phyloP scores from a whole-genome alignment of 139 green algal genomes.

The Microglena sp. region DNA sequence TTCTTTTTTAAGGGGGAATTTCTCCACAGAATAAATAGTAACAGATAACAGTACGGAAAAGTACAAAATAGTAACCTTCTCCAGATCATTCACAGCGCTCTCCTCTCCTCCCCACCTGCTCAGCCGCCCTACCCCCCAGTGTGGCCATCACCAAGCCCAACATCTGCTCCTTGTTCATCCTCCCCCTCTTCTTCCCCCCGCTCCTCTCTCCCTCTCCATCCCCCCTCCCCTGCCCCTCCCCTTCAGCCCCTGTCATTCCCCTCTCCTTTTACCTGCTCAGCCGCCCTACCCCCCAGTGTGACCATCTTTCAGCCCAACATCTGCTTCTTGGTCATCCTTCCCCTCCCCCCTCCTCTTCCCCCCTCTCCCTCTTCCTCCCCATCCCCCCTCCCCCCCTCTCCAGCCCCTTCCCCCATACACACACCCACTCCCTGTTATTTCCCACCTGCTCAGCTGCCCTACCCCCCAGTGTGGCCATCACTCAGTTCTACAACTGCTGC shows the following conservation, averaged over 20 bases:
- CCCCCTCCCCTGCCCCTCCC: too few relatives aligned
- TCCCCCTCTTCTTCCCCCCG: too few relatives aligned
- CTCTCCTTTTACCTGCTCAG: conserved; percentile 45
- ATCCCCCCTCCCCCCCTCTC: neutral
- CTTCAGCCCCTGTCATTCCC: too few relatives aligned
- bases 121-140: conserved; percentile 73
- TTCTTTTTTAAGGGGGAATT: too few relatives aligned
- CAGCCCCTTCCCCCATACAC: neutral
- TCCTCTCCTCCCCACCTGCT: too few relatives aligned
- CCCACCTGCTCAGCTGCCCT: neutral
- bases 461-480: neutral
- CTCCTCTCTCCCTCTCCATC: too few relatives aligned
- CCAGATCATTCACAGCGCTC: too few relatives aligned
- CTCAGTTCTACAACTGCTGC: conserved; percentile 70
- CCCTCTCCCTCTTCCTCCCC: neutral
- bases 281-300: conserved; percentile 76
- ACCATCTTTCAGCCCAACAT: conserved; percentile 76
- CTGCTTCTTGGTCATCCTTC: conserved; percentile 42
- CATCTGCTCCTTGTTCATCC: conserved; percentile 54
- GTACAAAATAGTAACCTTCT: too few relatives aligned
- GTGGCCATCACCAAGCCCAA: conserved; percentile 77
- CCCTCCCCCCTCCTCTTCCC: neutral
- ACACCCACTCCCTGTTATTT: neutral
- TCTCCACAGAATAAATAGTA: too few relatives aligned
- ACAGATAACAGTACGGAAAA: too few relatives aligned